These are phyloP conservation scores for Saxispiralis lemnorum DNA, from an alignment of 495 filamentous ascomycete species.

Conservation along the genomic window DNA sequence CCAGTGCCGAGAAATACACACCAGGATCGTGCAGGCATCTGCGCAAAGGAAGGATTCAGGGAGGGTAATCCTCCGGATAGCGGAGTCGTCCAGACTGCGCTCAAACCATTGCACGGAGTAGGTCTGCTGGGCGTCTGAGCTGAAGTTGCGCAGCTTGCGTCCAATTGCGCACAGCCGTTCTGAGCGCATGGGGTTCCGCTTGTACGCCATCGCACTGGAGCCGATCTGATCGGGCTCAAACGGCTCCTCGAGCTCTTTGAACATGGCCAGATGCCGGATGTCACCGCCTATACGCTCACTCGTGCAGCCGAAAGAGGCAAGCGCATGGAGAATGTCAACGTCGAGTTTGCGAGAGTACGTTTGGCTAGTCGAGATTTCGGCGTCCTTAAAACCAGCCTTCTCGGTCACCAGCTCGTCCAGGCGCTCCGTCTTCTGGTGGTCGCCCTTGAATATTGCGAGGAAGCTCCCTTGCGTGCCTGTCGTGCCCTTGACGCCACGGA, in stretches of 20 bases:
- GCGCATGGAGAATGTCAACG: slow-evolving; percentile 57
- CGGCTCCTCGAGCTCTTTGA: slow-evolving; percentile 81
- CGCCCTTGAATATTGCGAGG: slow-evolving; percentile 63
- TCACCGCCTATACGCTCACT: slow-evolving; percentile 57
- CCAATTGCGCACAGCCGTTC: slow-evolving; percentile 71
- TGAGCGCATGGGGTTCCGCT: slow-evolving; percentile 77
- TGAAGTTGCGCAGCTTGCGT: slow-evolving; percentile 47
- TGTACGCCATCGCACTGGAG: slow-evolving; percentile 54
- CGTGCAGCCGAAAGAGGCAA: slow-evolving; percentile 68
- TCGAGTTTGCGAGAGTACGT: slow-evolving; percentile 79
- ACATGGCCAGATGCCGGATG: slow-evolving; percentile 60
- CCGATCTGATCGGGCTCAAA: slow-evolving; percentile 69
- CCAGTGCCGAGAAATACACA: neutral
- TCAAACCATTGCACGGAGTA: slow-evolving; percentile 75
- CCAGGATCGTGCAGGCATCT: slow-evolving; percentile 60
- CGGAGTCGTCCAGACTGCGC: slow-evolving; percentile 42
- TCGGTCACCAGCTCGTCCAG: slow-evolving; percentile 56
- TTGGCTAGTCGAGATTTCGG: slow-evolving; percentile 61
- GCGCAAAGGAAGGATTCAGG: slow-evolving; percentile 67
- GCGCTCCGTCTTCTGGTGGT: slow-evolving; percentile 60
- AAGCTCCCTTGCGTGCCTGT: slow-evolving; percentile 69
- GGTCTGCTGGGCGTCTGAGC: slow-evolving; percentile 55
- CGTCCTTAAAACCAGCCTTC: slow-evolving; percentile 64
- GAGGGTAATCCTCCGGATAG: slow-evolving; percentile 52
- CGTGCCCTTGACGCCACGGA: slow-evolving; percentile 70